Evolutionary conservation across 2,329 filamentous ascomycete species (phyloP).

Genomic region (Diaporthe capsici): DNA sequence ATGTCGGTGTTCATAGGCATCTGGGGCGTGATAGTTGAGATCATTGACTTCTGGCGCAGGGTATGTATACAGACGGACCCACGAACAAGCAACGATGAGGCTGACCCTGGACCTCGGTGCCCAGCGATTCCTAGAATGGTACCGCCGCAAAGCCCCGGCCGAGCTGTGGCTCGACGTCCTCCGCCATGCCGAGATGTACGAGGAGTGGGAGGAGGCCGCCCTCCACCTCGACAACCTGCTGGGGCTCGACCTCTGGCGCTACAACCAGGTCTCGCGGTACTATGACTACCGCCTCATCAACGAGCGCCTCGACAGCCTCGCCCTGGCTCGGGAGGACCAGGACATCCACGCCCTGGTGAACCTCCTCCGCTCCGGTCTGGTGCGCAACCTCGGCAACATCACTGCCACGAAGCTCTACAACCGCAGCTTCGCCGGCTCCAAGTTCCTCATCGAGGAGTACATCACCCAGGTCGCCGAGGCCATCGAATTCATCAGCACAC

Average conservation of each 20-base stretch:
- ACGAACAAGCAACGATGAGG: not conserved
- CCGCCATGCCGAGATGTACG: conserved; percentile 77
- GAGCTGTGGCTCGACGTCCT: conserved; percentile 77
- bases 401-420: conserved; percentile 86
- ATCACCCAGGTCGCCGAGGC: conserved; percentile 86
- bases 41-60: conserved; percentile 73
- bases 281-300: conserved; percentile 91
- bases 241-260: conserved; percentile 87
- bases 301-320: conserved; percentile 79
- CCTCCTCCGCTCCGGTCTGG: conserved; percentile 81
- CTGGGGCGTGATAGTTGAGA: conserved; percentile 72
- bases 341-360: conserved; percentile 84
- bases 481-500: conserved; percentile 79
- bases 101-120: conserved; percentile 7
- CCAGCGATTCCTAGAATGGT: conserved; percentile 79
- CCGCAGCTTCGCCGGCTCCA: conserved; percentile 88
- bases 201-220: conserved; percentile 90
- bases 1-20: conserved; percentile 59
- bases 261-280: conserved; percentile 82
- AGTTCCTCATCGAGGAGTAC: conserved; percentile 92
- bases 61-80: conserved; percentile 56
- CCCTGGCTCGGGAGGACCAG: conserved; percentile 48
- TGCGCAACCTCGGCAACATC: conserved; percentile 94
- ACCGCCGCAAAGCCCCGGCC: conserved; percentile 73
- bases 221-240: conserved; percentile 85